Conservation (phyloP, 148 eudicot genomes). For the Polygonum aviculare region DNA sequence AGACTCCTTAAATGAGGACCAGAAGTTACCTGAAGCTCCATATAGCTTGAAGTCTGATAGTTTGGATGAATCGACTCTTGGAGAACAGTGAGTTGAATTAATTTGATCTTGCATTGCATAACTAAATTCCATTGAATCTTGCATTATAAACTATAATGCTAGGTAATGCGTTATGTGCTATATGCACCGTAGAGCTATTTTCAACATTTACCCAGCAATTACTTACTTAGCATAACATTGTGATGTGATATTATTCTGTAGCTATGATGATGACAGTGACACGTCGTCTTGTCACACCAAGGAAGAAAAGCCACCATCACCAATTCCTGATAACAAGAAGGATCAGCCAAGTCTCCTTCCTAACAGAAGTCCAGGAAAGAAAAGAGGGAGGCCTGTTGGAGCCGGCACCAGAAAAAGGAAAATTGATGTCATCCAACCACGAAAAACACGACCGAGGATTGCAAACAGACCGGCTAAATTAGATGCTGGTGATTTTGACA, state of each 20-base stretch:
- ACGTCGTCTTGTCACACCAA: slow-evolving; percentile 20
- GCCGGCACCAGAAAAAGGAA: slow-evolving; percentile 26
- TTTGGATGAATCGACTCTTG: slow-evolving; percentile 39
- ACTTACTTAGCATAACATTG: slow-evolving; percentile 1
- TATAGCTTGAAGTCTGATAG: slow-evolving; percentile 53
- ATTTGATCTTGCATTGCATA: neutral
- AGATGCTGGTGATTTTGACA: slow-evolving; percentile 33
- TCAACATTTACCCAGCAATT: neutral
- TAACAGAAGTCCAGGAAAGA: slow-evolving; percentile 29
- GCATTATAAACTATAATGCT: no score
- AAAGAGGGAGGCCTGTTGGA: slow-evolving; percentile 55
- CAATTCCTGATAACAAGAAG: slow-evolving; percentile 5
- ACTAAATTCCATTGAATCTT: no score
- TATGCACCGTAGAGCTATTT: neutral
- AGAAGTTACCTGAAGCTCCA: slow-evolving; percentile 42
- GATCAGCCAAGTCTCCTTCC: slow-evolving; percentile 16
- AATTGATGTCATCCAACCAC: slow-evolving; percentile 33
- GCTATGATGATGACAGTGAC: slow-evolving; percentile 15
- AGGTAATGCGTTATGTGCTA: no score
- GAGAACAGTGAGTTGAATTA: slow-evolving; percentile 29
- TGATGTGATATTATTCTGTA: slow-evolving; percentile 11
- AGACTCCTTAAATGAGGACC: slow-evolving; percentile 47
- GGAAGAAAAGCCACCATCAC: slow-evolving; percentile 21
- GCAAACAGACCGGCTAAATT: slow-evolving; percentile 60
- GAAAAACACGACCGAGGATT: slow-evolving; percentile 38